Evolutionary conservation across 2,329 filamentous ascomycete species (phyloP).

Genomic region (Diaporthe amygdali): DNA sequence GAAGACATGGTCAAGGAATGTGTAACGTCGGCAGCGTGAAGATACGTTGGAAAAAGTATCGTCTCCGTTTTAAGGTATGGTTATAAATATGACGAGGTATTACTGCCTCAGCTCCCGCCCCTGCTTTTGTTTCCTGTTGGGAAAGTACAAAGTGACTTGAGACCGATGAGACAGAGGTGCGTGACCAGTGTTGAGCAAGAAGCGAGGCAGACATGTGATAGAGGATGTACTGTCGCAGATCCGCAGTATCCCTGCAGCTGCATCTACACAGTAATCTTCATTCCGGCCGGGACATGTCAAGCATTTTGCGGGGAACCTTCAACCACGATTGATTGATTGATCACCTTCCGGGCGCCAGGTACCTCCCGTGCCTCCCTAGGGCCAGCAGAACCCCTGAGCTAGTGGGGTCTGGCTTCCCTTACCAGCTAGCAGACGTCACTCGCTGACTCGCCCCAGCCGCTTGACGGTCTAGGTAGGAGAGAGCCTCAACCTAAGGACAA

Average conservation of each 20-base stretch:
- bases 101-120: not conserved
- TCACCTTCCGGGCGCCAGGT: not conserved
- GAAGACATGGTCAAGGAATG: not conserved
- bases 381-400: slow-evolving; percentile 14
- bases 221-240: slow-evolving; percentile 7
- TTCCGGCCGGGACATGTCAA: not conserved
- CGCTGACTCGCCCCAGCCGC: not conserved
- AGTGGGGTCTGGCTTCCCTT: not conserved
- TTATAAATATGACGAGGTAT: not conserved
- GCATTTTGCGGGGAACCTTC: slow-evolving; percentile 7
- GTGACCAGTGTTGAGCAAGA: not conserved
- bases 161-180: not conserved
- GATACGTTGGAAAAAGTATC: not conserved
- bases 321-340: not conserved
- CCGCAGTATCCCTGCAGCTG: slow-evolving; percentile 1
- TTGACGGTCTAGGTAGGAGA: not conserved
- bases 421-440: slow-evolving; percentile 5
- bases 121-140: not conserved
- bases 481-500: not conserved
- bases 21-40: not conserved
- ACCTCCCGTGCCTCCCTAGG: not conserved
- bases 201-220: slow-evolving; percentile 11
- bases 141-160: not conserved
- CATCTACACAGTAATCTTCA: not conserved
- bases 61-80: not conserved